Evolutionary conservation across 768 basidiomycete species (phyloP).

Genomic region (Mrakia frigida): DNA sequence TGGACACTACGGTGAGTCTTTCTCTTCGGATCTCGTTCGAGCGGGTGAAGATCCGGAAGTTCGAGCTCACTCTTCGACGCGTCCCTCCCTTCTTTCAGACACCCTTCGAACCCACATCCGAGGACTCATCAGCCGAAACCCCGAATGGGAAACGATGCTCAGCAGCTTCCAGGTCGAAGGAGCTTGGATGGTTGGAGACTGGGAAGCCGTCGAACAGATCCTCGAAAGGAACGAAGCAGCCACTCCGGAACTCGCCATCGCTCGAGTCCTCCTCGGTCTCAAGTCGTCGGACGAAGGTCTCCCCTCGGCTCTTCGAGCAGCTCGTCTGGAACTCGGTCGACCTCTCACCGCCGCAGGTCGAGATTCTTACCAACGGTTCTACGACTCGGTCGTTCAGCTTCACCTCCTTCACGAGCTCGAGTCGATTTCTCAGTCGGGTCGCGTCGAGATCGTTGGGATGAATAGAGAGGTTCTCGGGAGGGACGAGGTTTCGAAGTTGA

Average conservation of each 20-base stretch:
- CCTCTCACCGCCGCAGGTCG: conserved; percentile 75
- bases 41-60: conserved; percentile 2
- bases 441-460: neutral
- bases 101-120: conserved; percentile 89
- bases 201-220: conserved; percentile 69
- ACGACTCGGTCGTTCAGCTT: conserved; percentile 77
- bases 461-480: conserved; percentile 5
- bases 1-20: conserved; percentile 82
- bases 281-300: conserved; percentile 52
- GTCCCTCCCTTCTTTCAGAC: conserved; percentile 55
- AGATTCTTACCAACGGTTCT: conserved; percentile 75
- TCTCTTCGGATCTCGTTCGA: neutral
- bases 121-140: conserved; percentile 70
- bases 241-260: conserved; percentile 62
- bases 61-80: neutral
- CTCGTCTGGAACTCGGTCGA: conserved; percentile 67
- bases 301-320: conserved; percentile 55
- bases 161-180: conserved; percentile 85
- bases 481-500: conserved; percentile 43
- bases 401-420: conserved; percentile 85
- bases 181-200: conserved; percentile 93
- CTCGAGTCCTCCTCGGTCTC: conserved; percentile 73
- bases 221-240: conserved; percentile 43
- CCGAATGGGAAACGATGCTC: conserved; percentile 71
- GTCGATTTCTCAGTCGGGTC: conserved; percentile 46